These are phyloP conservation scores for Rhynchospora pubera DNA, from an alignment of 176 grass and related monocot species.

Conservation along the genomic window DNA sequence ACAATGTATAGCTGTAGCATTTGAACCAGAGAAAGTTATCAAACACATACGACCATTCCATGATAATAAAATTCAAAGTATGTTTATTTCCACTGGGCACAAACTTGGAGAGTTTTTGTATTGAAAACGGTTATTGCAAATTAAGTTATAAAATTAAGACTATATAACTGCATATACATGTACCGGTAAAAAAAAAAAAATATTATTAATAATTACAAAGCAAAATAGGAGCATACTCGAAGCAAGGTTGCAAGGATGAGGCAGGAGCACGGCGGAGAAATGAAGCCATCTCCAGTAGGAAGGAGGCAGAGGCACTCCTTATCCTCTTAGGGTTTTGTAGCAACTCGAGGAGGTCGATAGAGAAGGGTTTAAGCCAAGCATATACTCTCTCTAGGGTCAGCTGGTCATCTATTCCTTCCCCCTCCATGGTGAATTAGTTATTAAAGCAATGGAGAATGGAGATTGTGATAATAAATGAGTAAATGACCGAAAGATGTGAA, in stretches of 20 bases:
- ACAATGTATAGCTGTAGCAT: constrained; percentile 51
- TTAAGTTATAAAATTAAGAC: not conserved
- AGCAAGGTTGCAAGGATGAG: constrained; percentile 47
- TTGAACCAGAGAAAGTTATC: not conserved
- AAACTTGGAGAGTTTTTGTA: not conserved
- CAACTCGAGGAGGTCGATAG: constrained; percentile 62
- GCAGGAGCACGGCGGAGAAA: constrained; percentile 48
- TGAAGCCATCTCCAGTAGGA: constrained; percentile 49
- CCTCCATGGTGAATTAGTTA: not conserved
- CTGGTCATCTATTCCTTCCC: constrained; percentile 21
- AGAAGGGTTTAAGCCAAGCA: constrained; percentile 70
- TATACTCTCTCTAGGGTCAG: constrained; percentile 50
- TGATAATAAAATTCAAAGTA: not conserved
- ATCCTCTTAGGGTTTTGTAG: constrained; percentile 41
- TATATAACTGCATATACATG: not conserved
- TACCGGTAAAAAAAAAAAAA: not conserved
- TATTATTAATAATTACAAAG: not conserved
- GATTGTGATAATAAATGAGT: no score
- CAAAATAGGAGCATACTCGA: constrained; percentile 42
- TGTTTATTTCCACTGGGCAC: not conserved
- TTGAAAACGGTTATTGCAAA: not conserved
- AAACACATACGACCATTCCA: constrained; percentile 15
- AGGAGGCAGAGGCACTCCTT: constrained; percentile 33
- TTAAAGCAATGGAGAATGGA: not conserved
- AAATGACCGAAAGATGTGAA: no score